Evolutionary conservation across 2,329 filamentous ascomycete species (phyloP).

Genomic region (Camptophora hylomeconis): DNA sequence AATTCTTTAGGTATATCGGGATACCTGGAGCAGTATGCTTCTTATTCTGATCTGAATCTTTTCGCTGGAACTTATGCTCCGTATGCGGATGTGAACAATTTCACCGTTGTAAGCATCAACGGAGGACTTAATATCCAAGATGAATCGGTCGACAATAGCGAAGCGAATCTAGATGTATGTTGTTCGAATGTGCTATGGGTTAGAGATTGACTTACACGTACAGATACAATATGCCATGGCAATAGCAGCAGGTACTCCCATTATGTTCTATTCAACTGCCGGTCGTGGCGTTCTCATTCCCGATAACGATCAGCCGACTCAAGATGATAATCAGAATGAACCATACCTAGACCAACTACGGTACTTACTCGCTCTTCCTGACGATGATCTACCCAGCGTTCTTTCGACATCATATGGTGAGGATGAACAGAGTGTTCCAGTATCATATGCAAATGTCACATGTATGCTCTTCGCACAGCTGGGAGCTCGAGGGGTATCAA

Average conservation of each 20-base stretch:
- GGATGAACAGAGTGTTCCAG: slow-evolving; percentile 50
- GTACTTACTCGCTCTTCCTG: slow-evolving; percentile 43
- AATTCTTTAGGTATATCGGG: slow-evolving; percentile 34
- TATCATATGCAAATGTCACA: slow-evolving; percentile 49
- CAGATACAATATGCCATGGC: slow-evolving; percentile 50
- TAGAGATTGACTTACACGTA: slow-evolving; percentile 21
- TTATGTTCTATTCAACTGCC: slow-evolving; percentile 47
- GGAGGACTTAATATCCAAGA: slow-evolving; percentile 41
- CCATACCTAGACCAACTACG: slow-evolving; percentile 53
- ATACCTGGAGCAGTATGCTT: slow-evolving; percentile 40
- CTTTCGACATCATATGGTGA: slow-evolving; percentile 60
- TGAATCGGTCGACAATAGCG: slow-evolving; percentile 33
- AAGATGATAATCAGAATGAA: slow-evolving; percentile 43
- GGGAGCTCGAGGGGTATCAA: slow-evolving; percentile 51
- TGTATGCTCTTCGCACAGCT: slow-evolving; percentile 53
- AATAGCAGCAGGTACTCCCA: slow-evolving; percentile 40
- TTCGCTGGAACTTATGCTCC: slow-evolving; percentile 46
- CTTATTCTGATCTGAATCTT: slow-evolving; percentile 39
- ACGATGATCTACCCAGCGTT: slow-evolving; percentile 46
- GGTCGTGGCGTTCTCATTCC: slow-evolving; percentile 41
- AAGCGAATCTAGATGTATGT: slow-evolving; percentile 50
- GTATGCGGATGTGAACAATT: slow-evolving; percentile 37
- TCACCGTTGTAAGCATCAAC: slow-evolving; percentile 45
- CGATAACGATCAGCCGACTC: slow-evolving; percentile 30
- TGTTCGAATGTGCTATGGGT: neutral